Conservation (phyloP, 345 rosid genomes). For the Trapa incisa region DNA sequence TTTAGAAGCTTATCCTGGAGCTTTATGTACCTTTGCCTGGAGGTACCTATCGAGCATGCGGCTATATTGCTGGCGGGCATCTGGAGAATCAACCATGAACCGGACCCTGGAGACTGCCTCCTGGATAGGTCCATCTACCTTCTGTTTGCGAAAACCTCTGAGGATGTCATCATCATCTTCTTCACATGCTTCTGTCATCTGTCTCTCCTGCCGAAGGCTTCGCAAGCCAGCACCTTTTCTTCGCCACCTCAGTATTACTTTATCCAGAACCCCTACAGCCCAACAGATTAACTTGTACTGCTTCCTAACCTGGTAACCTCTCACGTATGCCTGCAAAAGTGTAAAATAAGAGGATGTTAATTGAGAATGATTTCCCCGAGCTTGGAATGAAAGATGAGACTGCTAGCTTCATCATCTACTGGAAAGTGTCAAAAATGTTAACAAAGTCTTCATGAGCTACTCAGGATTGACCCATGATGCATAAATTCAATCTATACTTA, state of each 20-base stretch:
- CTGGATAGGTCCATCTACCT: conserved; percentile 61
- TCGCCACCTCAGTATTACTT: conserved; percentile 81
- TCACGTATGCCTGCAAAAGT: conserved; percentile 67
- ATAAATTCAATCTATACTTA: too few species aligned
- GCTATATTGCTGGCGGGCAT: conserved; percentile 72
- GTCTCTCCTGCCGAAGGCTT: conserved; percentile 43
- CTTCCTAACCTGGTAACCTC: conserved; percentile 87
- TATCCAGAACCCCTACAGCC: conserved; percentile 87
- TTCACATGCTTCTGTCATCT: conserved; percentile 43
- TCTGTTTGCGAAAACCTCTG: conserved; percentile 72
- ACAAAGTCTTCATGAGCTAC: too few species aligned
- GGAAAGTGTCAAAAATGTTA: too few species aligned
- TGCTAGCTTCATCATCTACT: too few species aligned
- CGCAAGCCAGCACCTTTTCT: conserved; percentile 80
- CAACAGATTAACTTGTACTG: conserved; percentile 71
- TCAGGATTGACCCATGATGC: too few species aligned
- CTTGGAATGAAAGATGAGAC: neutral
- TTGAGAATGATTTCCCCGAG: neutral
- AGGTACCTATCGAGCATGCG: conserved; percentile 66
- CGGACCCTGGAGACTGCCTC: conserved; percentile 78
- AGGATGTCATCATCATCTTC: conserved; percentile 77
- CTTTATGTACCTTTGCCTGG: conserved; percentile 53
- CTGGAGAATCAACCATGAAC: conserved; percentile 67
- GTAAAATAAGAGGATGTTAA: neutral
- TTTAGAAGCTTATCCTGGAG: neutral